Base-by-base conservation (phyloP, 768 basidiomycete species). In the Tricholomella constricta region DNA sequence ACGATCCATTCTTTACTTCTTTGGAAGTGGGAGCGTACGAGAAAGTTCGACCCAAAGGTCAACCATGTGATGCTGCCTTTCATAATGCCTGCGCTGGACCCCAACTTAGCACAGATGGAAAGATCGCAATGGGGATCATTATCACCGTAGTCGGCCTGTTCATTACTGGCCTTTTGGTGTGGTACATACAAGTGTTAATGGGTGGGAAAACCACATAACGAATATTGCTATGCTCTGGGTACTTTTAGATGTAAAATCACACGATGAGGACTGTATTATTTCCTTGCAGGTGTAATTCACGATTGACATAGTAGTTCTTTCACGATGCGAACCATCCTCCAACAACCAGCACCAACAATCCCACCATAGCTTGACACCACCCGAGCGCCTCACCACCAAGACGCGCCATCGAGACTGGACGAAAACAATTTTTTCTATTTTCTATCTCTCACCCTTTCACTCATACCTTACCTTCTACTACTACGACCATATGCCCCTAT, bases 51-150 rank as follows among this genome's bases (percentile, higher is more conserved):
- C 91, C 91, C 0, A 65, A 71, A 6, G 91, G 89, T 29, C 68
- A 74, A 54, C 94, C 93, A 2, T 95, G 94, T 65, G 94, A 95
- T 58, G 77, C 78, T 32, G 92, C 79, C 14, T 82, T 89, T 62
- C 65, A 68, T 19, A 69, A 74, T 10, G 81, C 80, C 4, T 88
- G 85, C 57, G 60, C 66, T 51, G 69, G 72, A 5, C 75, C 77
- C 6, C 72, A 74, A 20, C 75, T 94, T n/a, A 80, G 82, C 58
- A 79, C 65, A 52, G 78, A 74, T 25, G 85, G 72, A 4, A 82
- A 81, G 62, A 84, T 93, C 47, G 91, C 84, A 0, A 80, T 95
- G 68, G 91, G 80, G 0, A 77, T 85, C 27, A 69, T 85, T 17
- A 71, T 93, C 38, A 77, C 80, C 17, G 71, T 86, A 19, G 83